Conservation (phyloP, 495 filamentous ascomycete species). For the Bryoglossum gracile region DNA sequence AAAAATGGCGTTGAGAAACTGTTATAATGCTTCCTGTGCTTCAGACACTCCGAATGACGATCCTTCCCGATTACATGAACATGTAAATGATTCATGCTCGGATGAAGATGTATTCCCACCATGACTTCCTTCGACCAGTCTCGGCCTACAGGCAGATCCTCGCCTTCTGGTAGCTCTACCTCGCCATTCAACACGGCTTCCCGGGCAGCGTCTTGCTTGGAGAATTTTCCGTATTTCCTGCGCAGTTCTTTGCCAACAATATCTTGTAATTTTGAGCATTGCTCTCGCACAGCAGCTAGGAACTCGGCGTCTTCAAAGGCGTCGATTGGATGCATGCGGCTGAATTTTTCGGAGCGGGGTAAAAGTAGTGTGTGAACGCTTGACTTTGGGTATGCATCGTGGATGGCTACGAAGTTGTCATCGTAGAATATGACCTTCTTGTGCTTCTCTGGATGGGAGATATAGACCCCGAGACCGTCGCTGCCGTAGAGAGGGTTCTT, state of each 20-base stretch:
- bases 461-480: conserved; percentile 54
- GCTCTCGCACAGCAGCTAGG: conserved; percentile 52
- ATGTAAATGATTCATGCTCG: conserved; percentile 91
- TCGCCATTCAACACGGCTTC: conserved; percentile 51
- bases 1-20: conserved; percentile 88
- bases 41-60: conserved; percentile 58
- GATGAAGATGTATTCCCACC: conserved; percentile 74
- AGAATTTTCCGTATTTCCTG: conserved; percentile 59
- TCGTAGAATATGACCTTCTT: conserved; percentile 65
- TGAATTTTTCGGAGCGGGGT: conserved; percentile 58
- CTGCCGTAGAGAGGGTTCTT: conserved; percentile 37
- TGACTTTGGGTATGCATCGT: conserved; percentile 81
- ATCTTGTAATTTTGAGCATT: conserved; percentile 51
- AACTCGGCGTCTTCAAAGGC: conserved; percentile 69
- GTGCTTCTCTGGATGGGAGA: conserved; percentile 49
- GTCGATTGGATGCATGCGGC: conserved; percentile 64
- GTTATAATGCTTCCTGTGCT: conserved; percentile 85
- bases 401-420: conserved; percentile 67
- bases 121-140: conserved; percentile 75
- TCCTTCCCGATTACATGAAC: conserved; percentile 80
- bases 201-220: conserved; percentile 50
- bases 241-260: conserved; percentile 70
- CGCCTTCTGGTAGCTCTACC: conserved; percentile 30
- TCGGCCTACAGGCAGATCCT: conserved; percentile 55
- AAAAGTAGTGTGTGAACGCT: conserved; percentile 80